A percentile compares a stretch with the other conserved stretches of the same genome.
phyloP scores from a whole-genome alignment of 305 asterid species.

The Rubia tinctorum region DNA sequence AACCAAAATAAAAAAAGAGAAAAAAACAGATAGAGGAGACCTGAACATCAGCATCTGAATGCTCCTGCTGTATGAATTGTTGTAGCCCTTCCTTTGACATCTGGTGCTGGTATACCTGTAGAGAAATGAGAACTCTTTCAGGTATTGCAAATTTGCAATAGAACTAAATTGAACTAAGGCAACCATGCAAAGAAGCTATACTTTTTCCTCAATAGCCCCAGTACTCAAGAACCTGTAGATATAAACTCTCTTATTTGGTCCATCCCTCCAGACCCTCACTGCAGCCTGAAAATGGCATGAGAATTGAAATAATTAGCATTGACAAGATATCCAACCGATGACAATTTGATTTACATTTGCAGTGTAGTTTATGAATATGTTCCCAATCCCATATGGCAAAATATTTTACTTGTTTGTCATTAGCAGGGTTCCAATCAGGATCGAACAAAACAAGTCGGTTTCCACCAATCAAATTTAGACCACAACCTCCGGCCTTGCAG shows the following conservation, averaged over 20 bases:
- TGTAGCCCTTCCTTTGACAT: constrained; percentile 99
- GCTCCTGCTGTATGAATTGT: constrained; percentile 88
- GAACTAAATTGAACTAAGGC: constrained; percentile 7
- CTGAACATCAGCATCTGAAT: constrained; percentile 58
- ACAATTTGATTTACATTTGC: neutral
- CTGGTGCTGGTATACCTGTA: constrained; percentile 97
- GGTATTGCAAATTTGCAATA: neutral
- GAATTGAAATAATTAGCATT: constrained; percentile 17
- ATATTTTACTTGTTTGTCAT: constrained; percentile 85
- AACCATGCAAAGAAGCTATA: constrained; percentile 20
- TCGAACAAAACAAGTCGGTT: constrained; percentile 91
- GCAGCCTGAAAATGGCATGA: constrained; percentile 66
- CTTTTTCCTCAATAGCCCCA: constrained; percentile 99
- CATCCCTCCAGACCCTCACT: constrained; percentile 99
- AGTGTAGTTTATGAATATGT: neutral
- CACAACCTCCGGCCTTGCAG: constrained; percentile 99
- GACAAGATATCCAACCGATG: neutral
- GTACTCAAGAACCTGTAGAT: constrained; percentile 93
- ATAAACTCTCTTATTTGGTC: constrained; percentile 97
- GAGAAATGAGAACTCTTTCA: constrained; percentile 7
- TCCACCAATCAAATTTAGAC: constrained; percentile 97
- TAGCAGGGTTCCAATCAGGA: constrained; percentile 99
- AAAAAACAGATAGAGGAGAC: constrained; percentile 27
- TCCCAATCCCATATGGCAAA: neutral
- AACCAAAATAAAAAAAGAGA: neutral